Evolutionary conservation across 139 green algal genomes (phyloP).

Genomic region (Deuterostichococcus epilithicus): DNA sequence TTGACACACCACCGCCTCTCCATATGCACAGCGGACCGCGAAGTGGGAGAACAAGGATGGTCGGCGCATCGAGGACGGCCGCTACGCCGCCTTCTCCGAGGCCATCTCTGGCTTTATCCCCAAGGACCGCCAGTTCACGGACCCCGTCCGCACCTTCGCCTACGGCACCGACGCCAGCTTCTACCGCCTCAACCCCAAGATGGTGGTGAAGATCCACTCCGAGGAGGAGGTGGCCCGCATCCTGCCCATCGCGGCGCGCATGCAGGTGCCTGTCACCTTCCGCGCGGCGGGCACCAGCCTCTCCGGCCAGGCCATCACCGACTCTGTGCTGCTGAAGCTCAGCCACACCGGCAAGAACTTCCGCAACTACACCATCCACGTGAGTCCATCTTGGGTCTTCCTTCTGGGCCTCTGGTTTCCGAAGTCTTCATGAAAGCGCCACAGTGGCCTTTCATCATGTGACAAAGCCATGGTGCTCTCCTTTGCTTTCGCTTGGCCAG

Average conservation of each 20-base stretch:
- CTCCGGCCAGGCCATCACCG: conserved; percentile 86
- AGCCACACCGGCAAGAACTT: conserved; percentile 95
- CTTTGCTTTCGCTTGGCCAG: too few species aligned
- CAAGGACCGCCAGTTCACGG: conserved; percentile 71
- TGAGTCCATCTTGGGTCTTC: conserved; percentile 38
- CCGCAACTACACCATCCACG: conserved; percentile 84
- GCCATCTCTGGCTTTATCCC: conserved; percentile 82
- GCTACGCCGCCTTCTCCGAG: conserved; percentile 79
- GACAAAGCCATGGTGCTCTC: too few species aligned
- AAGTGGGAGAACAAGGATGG: conserved; percentile 69
- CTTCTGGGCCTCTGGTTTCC: too few species aligned
- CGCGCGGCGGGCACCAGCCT: conserved; percentile 90
- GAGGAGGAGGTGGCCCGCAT: conserved; percentile 86
- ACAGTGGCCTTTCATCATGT: too few species aligned
- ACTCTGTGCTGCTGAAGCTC: conserved; percentile 94
- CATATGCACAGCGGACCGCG: neutral
- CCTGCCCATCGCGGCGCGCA: conserved; percentile 80
- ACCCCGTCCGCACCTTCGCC: conserved; percentile 90
- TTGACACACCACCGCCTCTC: neutral
- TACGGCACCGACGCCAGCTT: conserved; percentile 94
- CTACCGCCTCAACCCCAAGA: conserved; percentile 89
- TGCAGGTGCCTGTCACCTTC: conserved; percentile 93
- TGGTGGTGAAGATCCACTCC: conserved; percentile 82
- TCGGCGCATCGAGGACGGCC: conserved; percentile 80
- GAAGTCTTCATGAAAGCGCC: too few species aligned